Evolutionary conservation across 2,329 filamentous ascomycete genomes (phyloP), one percentile per base, ranked within the genome.

Genomic region (Diaporthe australafricana): DNA sequence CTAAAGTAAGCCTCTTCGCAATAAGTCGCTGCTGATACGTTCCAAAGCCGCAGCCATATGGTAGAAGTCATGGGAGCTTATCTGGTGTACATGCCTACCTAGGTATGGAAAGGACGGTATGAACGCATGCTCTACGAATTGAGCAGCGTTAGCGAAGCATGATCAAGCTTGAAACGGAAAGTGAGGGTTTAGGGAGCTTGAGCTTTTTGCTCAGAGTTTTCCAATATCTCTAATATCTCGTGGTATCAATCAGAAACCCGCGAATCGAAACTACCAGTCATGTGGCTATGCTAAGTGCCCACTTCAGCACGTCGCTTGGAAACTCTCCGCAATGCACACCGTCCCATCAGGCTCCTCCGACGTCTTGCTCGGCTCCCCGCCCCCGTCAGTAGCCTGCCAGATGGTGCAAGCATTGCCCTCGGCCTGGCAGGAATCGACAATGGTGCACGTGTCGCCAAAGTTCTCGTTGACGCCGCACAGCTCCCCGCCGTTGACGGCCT

Each of bases 391-490:
- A 11, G 25, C 65, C 25, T 42, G 20, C 50, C 52, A 68, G 11
- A 53, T 42, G 6, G 65, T 32, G 17, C 65, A 68, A 8, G 38
- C 50, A 1, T 56, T 56, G 27, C 65, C 65, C 25, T 68, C 65
- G 2, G 38, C 65, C 65, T 68, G 65, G 60, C 73, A 77, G 40
- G 72, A 75, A 56, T 80, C 72, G 65, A 75, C 76, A 53, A 76
- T 72, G 4, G 14, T 66, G 3, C 76, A 76, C 0, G 56, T 71
- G 72, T 86, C 84, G 25, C 84, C 85, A 72, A 82, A 86, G 81
- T 87, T 87, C 73, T 79, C 78, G 78, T 87, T 87, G 76, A 87
- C 84, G 22, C 85, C 84, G 56, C 80, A 82, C n/a, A 85, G 78
- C 22, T 80, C 79, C 35, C 80, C 76, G 72, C 84, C 83, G 72